Conservation (phyloP, 2,329 filamentous ascomycete genomes). For the Purpureocillium lavendulum region DNA sequence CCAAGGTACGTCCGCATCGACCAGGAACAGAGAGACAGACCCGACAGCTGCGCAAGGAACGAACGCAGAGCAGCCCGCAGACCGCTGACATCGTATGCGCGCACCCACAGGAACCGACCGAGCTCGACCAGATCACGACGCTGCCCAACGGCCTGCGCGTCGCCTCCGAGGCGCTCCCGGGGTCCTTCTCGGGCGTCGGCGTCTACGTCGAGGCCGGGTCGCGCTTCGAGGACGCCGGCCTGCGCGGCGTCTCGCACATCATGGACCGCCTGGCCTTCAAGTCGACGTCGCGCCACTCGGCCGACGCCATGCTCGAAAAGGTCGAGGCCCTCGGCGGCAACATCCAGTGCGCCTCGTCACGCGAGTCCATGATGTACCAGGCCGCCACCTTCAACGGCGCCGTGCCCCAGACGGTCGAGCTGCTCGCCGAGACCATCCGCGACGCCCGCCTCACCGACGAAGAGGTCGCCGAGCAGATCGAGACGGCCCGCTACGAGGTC, state of each 20-base stretch:
- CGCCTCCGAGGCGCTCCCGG: conserved; percentile 87
- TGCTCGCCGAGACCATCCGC: conserved; percentile 90
- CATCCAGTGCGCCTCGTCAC: conserved; percentile 90
- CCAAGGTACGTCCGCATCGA: conserved; percentile 17
- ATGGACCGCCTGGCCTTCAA: conserved; percentile 96
- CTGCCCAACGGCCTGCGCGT: conserved; percentile 90
- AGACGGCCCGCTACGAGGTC: conserved; percentile 92
- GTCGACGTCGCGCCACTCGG: conserved; percentile 61
- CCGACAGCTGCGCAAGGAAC: too few species aligned
- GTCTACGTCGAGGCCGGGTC: conserved; percentile 96
- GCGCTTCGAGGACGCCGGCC: conserved; percentile 76
- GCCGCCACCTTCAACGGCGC: conserved; percentile 94
- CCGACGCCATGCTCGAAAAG: conserved; percentile 79
- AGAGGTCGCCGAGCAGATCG: conserved; percentile 79
- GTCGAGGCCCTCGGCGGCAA: conserved; percentile 88
- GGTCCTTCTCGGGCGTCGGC: conserved; percentile 89
- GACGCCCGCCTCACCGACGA: conserved; percentile 76
- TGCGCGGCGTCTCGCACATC: conserved; percentile 90
- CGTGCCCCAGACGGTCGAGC: conserved; percentile 70
- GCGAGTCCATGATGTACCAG: conserved; percentile 98
- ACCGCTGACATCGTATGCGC: not conserved
- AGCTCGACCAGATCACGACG: conserved; percentile 80
- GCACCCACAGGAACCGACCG: conserved; percentile 58
- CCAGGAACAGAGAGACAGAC: too few species aligned
- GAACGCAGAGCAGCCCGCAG: too few species aligned